Evolutionary conservation across 768 basidiomycete species (phyloP), one percentile per base, ranked within the genome.

Genomic region (Boletus subparvulus): DNA sequence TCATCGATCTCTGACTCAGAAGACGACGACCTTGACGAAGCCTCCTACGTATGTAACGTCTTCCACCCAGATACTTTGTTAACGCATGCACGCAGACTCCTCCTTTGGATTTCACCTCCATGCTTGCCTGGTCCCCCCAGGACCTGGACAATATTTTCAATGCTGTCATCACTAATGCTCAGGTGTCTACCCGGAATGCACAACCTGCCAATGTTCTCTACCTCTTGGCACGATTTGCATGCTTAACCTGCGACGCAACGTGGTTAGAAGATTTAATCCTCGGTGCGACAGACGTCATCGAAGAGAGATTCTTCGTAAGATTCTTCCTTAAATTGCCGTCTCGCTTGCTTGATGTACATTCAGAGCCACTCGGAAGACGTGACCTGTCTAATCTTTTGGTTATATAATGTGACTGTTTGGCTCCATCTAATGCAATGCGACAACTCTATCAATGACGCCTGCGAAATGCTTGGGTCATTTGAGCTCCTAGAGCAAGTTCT

Each of bases 221-320:
- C 72, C 83, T 97, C 75, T 81, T 94, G 50, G 87, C 93, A 13
- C 85, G 94, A 44, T 99, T 96, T 73, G 97, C 97, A n/a, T 88
- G 86, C 61, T 74, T 92, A 30, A 86, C 83, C n/a, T 94, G 93
- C 66, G 93, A 94, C 69, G 85, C 90, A 61, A 85, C 84, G 1
- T 94, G 96, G 91, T 76, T 98, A 26, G 94, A 96, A 70, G 94
- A 97, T 68, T 78, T 99, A 28, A 83, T 98, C 52, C 84, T 95
- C 37, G 90, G 90, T 17, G 92, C 92, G 0, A 90, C 94, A 19
- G 94, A 97, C 69, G 80, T 87, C 39, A 95, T 98, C 35, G 97
- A 99, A 72, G 88, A 92, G 47, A 85, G 84, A 11, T 88, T 97
- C 58, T 95, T 95, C 68, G 97, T 96, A 69, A 76, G 94, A 78